These are phyloP conservation scores for Akanthomyces lecanii DNA, from an alignment of 2,329 filamentous ascomycete genomes.

Conservation along the genomic window DNA sequence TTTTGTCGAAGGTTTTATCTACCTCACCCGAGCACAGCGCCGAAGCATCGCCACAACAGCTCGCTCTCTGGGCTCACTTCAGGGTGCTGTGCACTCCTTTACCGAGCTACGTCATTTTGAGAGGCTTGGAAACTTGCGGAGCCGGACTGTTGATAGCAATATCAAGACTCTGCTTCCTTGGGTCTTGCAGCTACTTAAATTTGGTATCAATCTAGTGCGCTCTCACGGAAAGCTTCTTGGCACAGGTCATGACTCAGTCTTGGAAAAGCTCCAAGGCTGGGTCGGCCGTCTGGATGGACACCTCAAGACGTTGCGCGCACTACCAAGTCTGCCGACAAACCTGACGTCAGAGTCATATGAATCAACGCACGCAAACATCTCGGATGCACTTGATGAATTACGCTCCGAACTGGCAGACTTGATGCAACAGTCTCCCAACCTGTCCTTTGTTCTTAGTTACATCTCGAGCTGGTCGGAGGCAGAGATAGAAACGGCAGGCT, in stretches of 20 bases:
- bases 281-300: slow-evolving; percentile 43
- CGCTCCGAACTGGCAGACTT: slow-evolving; percentile 37
- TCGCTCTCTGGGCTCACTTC: slow-evolving; percentile 36
- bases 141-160: slow-evolving; percentile 24
- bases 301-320: slow-evolving; percentile 35
- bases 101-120: slow-evolving; percentile 12
- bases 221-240: slow-evolving; percentile 64
- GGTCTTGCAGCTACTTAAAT: slow-evolving; percentile 64
- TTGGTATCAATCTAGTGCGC: slow-evolving; percentile 57
- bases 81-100: slow-evolving; percentile 35
- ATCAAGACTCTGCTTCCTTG: slow-evolving; percentile 42
- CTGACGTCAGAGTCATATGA: slow-evolving; percentile 41
- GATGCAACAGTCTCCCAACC: slow-evolving; percentile 44
- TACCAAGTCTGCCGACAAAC: slow-evolving; percentile 47
- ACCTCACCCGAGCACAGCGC: slow-evolving; percentile 60
- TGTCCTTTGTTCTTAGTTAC: slow-evolving; percentile 63
- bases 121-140: slow-evolving; percentile 29
- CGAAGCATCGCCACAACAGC: slow-evolving; percentile 40
- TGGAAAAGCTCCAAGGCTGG: slow-evolving; percentile 47
- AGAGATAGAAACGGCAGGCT: slow-evolving; percentile 21
- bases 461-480: slow-evolving; percentile 59
- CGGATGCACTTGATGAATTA: slow-evolving; percentile 35
- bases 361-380: slow-evolving; percentile 32
- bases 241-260: slow-evolving; percentile 41
- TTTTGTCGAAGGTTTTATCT: slow-evolving; percentile 80